These are phyloP conservation scores for Auxenochlorella pyrenoidosa DNA, from an alignment of 139 green algal genomes.

Conservation along the genomic window DNA sequence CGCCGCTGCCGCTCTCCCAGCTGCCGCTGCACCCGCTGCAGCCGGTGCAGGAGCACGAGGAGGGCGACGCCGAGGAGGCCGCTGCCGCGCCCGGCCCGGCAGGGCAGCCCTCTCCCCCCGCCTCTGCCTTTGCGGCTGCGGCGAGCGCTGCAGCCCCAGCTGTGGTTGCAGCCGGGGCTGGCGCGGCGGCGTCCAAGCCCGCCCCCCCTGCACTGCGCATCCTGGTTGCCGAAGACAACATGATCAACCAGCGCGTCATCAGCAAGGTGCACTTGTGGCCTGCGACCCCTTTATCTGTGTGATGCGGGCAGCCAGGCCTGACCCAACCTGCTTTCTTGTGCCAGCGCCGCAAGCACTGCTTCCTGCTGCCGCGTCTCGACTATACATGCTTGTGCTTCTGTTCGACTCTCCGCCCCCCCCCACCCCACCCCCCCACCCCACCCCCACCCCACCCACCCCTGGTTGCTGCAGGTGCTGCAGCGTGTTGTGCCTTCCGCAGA, in stretches of 20 bases:
- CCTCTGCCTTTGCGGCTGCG: too few relatives aligned
- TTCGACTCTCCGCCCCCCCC: too few relatives aligned
- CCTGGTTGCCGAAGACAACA: slow-evolving; percentile 81
- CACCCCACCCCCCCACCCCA: too few relatives aligned
- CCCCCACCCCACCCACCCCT: too few relatives aligned
- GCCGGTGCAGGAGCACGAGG: not conserved
- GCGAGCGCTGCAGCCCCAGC: not conserved
- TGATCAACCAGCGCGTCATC: slow-evolving; percentile 75
- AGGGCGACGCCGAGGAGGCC: not conserved
- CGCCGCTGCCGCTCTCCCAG: not conserved
- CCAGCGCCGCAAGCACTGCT: too few relatives aligned
- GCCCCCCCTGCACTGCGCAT: slow-evolving; percentile 53
- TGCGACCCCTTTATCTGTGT: too few relatives aligned
- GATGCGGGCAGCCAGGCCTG: too few relatives aligned
- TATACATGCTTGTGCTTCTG: too few relatives aligned
- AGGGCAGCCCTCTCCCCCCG: not conserved
- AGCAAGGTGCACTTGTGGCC: slow-evolving; percentile 49
- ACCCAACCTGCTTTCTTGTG: too few relatives aligned
- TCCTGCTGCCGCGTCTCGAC: too few relatives aligned
- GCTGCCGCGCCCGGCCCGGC: not conserved
- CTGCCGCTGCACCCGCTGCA: not conserved
- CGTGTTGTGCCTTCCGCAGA: slow-evolving; percentile 50
- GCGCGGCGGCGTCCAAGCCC: not conserved
- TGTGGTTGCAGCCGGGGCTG: not conserved
- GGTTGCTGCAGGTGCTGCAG: slow-evolving; percentile 50